Base-by-base conservation (phyloP, 352 stramenopile species). In the Phytophthora colocasiae region DNA sequence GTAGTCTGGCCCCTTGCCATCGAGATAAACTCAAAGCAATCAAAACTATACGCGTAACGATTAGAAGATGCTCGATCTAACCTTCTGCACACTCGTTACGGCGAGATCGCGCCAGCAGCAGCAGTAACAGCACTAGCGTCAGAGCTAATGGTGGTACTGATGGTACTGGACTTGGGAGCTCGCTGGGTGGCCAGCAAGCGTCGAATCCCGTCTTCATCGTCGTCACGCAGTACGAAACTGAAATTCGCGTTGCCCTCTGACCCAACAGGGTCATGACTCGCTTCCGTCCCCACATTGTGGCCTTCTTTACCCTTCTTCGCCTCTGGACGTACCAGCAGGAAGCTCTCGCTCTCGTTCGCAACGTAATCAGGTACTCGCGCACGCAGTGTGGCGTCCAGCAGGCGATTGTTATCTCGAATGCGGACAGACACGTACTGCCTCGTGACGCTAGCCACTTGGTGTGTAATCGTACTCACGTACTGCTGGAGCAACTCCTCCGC, bases 381-480 rank as follows among this genome's bases (percentile, higher is more conserved):
- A 8, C 83, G 83, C 39, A 93, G 47, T n/a, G 83, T 90, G 26
- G 85, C 83, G 48, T 93, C 85, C 27, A 93, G 69, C 52, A 93
- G 66, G 2, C 85, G 81, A 48, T 93, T 94, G 66, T 94, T 94
- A 60, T 94, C 85, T 50, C 82, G 83, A 46, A 94, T 92, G 29
- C 83, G 83, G 49, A 91, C 81, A 7, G 78, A 89, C 8, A 95
- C 85, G 60, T 93, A 93, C 57, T 93, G 81, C 29, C 86, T 77
- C 22, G 86, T 95, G 47, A 93, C 82, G 58, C 83, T 91, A 57
- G 86, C 86, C 24, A 95, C 86, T 49, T 95, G 86, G 57, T 95
- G 84, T 41, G 86, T 93, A 53, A 95, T 93, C 19, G 85, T 92
- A 52, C 85, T 90, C 63, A 95, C 85, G 54, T 93, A 93, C 64